A percentile compares a stretch with the other conserved stretches of the same genome.
These are phyloP conservation scores for Sapria himalayana DNA, from an alignment of 345 rosid species.

Conservation along the genomic window DNA sequence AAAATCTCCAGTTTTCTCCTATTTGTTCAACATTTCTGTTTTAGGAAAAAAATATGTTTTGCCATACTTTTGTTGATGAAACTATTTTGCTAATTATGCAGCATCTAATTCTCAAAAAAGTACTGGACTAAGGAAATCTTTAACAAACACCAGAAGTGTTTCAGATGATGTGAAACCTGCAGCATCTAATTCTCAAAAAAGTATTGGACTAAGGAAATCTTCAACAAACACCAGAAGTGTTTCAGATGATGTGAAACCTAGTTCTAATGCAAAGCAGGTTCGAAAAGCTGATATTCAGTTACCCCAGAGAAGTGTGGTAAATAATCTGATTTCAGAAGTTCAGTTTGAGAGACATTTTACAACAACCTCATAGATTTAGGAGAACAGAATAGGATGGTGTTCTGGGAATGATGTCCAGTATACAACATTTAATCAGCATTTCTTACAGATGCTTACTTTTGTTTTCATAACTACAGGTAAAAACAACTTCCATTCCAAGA, in stretches of 20 bases:
- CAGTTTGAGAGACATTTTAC: no score
- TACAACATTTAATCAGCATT: constrained; percentile 1
- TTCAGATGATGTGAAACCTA: constrained; percentile 21
- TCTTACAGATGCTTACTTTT: constrained; percentile 1
- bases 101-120: no score
- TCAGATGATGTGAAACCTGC: constrained; percentile 9
- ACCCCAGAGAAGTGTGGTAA: constrained; percentile 38
- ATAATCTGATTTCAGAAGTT: constrained; percentile 13
- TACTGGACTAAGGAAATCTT: no score
- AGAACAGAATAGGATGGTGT: constrained; percentile 1
- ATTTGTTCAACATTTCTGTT: background rate
- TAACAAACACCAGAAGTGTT: background rate
- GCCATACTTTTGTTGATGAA: constrained; percentile 1
- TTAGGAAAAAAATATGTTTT: constrained; percentile 2
- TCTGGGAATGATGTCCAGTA: constrained; percentile 6
- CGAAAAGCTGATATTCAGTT: constrained; percentile 25
- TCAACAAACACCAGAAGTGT: constrained; percentile 13
- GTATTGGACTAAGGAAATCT: constrained; percentile 16
- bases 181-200: constrained; percentile 24
- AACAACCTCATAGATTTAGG: no score
- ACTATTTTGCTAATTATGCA: background rate
- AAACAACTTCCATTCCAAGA: constrained; percentile 20
- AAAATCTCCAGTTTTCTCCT: background rate
- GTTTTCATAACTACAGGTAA: constrained; percentile 9
- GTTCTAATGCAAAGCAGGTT: constrained; percentile 17